Base-by-base conservation (phyloP, 371 early-diverging fungal genomes). In the Syncephalis plumigaleata region DNA sequence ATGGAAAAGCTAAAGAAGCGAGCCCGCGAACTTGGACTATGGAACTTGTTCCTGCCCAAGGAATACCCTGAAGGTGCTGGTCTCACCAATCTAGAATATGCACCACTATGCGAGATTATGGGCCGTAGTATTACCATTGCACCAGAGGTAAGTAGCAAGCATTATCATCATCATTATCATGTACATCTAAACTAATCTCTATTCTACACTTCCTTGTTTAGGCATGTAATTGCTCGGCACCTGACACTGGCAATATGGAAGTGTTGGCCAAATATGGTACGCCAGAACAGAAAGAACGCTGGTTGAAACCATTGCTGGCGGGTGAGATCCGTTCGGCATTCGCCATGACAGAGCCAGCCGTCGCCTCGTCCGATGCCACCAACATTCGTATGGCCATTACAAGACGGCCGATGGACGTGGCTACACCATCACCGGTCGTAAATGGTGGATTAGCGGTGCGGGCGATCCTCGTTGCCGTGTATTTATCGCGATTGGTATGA, bases 181-280 rank as follows among this genome's bases (percentile, higher is more conserved):
- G 3, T 3, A 1, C 11, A 22, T 22, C 17, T 17, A 1, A 16
- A 22, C 13, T n/a, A 42, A 9, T 16, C 24, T 42, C 13, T 42
- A 16, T n/a, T n/a, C n/a, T n/a, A n/a, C n/a, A n/a, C n/a, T n/a
- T n/a, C n/a, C n/a, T n/a, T n/a, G n/a, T 38, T 11, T 46, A 69
- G 66, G 84, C 84, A 26, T 63, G 77, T 70, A 93, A 95, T 77
- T 90, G 89, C 66, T 70, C 79, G 36, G 92, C 94, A n/a, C 94
- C 94, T 7, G 97, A 96, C 55, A 93, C 94, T 3, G 97, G 97
- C 46, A 96, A 96, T 72, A 96, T 96, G 93, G 94, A 96, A 63
- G 92, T 96, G 24, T 78, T 96, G 50, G 87, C 88, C 44, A 90
- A 91, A 67, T 96, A 91, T 62, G 97, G 94, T 37, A 75, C 71